A percentile compares a stretch with the other conserved stretches of the same genome.
Evolutionary conservation across 2,329 filamentous ascomycete genomes (phyloP).

Genomic region (Diaporthe sp.): DNA sequence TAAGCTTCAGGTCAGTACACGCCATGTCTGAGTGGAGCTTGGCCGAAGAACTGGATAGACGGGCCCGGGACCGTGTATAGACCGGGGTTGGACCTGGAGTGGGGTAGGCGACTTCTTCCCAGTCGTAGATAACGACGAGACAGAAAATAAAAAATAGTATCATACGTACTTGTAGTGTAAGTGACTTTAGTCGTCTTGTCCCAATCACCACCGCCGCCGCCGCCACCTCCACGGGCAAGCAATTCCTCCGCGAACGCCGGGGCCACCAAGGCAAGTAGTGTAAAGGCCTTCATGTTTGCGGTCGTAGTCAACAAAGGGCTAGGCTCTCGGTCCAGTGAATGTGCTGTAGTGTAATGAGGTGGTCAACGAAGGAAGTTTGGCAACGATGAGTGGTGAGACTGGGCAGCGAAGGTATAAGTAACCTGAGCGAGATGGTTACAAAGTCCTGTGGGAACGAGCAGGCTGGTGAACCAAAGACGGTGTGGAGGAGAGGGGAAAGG

Average conservation of each 20-base stretch:
- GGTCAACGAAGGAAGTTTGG: conserved; percentile 10
- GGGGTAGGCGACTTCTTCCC: too few relatives aligned
- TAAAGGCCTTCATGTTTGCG: conserved; percentile 51
- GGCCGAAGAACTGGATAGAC: background rate
- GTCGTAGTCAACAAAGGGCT: conserved; percentile 19
- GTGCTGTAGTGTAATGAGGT: conserved; percentile 22
- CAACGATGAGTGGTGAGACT: conserved; percentile 10
- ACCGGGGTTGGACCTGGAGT: background rate
- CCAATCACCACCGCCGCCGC: conserved; percentile 35
- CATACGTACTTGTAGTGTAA: conserved; percentile 39
- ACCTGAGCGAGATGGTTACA: conserved; percentile 48
- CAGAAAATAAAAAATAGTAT: too few relatives aligned
- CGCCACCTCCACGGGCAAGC: conserved; percentile 36
- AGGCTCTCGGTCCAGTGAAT: conserved; percentile 37
- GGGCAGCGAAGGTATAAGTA: conserved; percentile 46
- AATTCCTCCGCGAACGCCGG: conserved; percentile 47
- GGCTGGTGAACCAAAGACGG: conserved; percentile 42
- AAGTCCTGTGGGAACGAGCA: conserved; percentile 44
- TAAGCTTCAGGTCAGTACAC: conserved; percentile 53
- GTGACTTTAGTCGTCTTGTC: conserved; percentile 43
- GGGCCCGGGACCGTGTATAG: too few relatives aligned
- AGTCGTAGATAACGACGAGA: background rate
- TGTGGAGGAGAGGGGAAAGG: conserved; percentile 40
- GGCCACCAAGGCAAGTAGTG: conserved; percentile 49
- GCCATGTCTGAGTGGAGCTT: background rate